Evolutionary conservation across 805 yeast genomes (phyloP).

Genomic region (Wickerhamiella vanderwaltii): DNA sequence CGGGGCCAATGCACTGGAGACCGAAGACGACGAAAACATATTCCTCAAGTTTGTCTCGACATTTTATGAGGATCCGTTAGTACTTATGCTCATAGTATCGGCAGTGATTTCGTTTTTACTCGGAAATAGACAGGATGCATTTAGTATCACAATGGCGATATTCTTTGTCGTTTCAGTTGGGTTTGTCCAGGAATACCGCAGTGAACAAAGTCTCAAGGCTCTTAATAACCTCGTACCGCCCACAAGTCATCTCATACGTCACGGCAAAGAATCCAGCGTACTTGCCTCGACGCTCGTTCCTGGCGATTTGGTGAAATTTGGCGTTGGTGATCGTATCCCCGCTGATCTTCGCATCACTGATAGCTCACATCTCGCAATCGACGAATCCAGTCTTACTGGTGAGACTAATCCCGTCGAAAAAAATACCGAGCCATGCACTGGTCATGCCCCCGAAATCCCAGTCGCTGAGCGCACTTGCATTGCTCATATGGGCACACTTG

Average conservation of each 20-base stretch:
- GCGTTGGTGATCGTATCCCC: constrained; percentile 92
- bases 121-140: constrained; percentile 95
- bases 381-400: constrained; percentile 92
- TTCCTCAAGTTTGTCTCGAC: constrained; percentile 61
- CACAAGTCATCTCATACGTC: constrained; percentile 83
- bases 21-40: constrained; percentile 62
- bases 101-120: constrained; percentile 76
- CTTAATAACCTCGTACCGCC: constrained; percentile 90
- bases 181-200: constrained; percentile 90
- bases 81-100: constrained; percentile 76
- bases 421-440: constrained; percentile 27
- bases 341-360: constrained; percentile 80
- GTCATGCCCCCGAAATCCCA: constrained; percentile 25
- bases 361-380: constrained; percentile 70
- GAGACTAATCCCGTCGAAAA: constrained; percentile 84
- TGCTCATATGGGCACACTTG: constrained; percentile 96
- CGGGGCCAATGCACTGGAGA: constrained; percentile 68
- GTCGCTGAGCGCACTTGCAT: constrained; percentile 61
- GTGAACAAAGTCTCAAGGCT: constrained; percentile 90
- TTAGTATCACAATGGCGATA: constrained; percentile 87
- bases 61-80: constrained; percentile 85
- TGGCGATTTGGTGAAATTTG: constrained; percentile 83
- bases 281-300: constrained; percentile 85
- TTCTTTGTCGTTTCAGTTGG: constrained; percentile 92
- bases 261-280: constrained; percentile 64